phyloP scores from a whole-genome alignment of 768 basidiomycete genomes.

The Pleurotus djamor region DNA sequence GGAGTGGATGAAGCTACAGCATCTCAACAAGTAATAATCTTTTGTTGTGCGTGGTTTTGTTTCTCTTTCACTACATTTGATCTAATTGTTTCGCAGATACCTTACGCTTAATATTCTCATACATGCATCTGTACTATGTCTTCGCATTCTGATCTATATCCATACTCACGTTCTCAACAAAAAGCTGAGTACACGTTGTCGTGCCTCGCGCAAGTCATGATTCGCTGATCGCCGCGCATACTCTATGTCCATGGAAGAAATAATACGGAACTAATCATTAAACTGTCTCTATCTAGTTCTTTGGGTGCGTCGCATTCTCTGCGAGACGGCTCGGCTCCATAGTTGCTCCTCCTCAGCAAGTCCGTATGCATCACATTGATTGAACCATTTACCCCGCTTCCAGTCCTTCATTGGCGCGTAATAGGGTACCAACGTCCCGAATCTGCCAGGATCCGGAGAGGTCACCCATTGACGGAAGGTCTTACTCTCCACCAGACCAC shows the following conservation, averaged over 20 bases:
- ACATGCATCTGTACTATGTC: conserved; percentile 1
- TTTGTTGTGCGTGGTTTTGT: conserved; percentile 1
- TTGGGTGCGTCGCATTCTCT: background rate
- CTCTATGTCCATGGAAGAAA: no score
- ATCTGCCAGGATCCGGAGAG: background rate
- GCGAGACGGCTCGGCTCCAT: background rate
- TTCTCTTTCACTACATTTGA: conserved; percentile 12
- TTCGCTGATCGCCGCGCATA: no score
- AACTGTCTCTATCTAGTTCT: no score
- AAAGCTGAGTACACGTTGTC: no score
- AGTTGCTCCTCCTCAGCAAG: background rate
- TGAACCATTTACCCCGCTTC: background rate
- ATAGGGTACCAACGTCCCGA: background rate
- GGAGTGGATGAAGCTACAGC: conserved; percentile 87
- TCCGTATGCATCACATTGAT: background rate
- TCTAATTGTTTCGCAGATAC: background rate
- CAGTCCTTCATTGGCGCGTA: background rate
- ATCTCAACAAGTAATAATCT: conserved; percentile 50
- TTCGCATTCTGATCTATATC: background rate
- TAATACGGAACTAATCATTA: no score
- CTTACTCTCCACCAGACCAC: background rate
- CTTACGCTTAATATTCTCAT: conserved; percentile 1
- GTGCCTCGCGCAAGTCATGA: no score
- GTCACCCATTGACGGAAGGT: background rate
- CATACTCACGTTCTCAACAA: no score